Base-by-base conservation (phyloP, 78 protist species). In the Diacronema lutheri region DNA sequence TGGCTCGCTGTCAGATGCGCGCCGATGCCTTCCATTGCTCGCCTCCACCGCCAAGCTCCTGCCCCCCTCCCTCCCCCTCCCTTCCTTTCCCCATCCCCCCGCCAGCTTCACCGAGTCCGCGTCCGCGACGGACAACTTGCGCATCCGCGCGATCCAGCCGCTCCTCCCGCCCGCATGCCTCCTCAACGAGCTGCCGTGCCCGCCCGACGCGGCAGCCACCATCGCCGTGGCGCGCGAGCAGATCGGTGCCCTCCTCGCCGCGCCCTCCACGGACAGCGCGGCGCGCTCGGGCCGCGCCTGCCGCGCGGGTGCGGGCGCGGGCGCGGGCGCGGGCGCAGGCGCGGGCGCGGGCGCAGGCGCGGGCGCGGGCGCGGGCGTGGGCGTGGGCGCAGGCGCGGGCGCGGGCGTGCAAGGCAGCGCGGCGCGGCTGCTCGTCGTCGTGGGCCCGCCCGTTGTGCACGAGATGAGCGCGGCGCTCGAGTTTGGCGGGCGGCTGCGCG, bases 371-470 rank as follows among this genome's bases (percentile, higher is more conserved):
- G n/a, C n/a, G n/a, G n/a, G n/a, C n/a, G 35, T 11, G 31, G 5
- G 13, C 41, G 71, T 3, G 5, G 66, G 10, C 66, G 73, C 0
- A 16, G 23, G 46, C 13, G 82, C 6, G 13, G 46, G 83, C 50
- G 50, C 50, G 50, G 50, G 50, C 50, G 7, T n/a, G 50, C 50
- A 44, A 44, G 50, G n/a, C n/a, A n/a, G n/a, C n/a, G n/a, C n/a
- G n/a, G n/a, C n/a, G n/a, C n/a, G n/a, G n/a, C 71, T 78, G 57
- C 64, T 81, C 19, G 85, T 81, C 31, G 21, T 81, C n/a, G 40
- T 44, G n/a, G 85, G 85, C 12, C 85, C 85, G n/a, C 29, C 33
- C n/a, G 46, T 58, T 7, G 55, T 64, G 29, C 85, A 81, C 40
- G 73, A 64, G 44, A 41, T 38, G 20, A n/a, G 16, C 10, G 85